These are phyloP conservation scores for Tolypocladium album DNA, from an alignment of 2,329 filamentous ascomycete genomes.

Conservation along the genomic window DNA sequence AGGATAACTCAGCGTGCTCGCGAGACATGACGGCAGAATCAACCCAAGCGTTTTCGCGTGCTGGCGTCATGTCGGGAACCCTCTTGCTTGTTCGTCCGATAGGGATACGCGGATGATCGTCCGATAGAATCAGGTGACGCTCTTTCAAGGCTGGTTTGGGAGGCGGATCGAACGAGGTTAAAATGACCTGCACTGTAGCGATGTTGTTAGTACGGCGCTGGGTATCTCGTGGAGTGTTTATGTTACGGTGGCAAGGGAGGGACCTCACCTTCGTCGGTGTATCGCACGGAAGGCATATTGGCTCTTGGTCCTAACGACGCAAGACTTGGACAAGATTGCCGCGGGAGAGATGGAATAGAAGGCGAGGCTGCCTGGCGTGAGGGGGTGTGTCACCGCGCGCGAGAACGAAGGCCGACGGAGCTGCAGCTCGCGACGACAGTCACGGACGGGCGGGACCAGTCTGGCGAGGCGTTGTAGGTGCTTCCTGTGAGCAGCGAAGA, in stretches of 20 bases:
- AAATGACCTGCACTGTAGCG: constrained; percentile 17
- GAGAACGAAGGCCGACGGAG: background rate
- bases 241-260: background rate
- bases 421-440: background rate
- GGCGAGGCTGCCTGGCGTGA: background rate
- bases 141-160: constrained; percentile 10
- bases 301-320: background rate
- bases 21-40: constrained; percentile 64
- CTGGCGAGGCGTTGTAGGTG: background rate
- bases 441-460: background rate
- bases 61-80: constrained; percentile 20
- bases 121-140: constrained; percentile 20
- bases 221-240: background rate
- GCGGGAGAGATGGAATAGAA: background rate
- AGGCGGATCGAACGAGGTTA: constrained; percentile 13
- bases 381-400: background rate
- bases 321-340: background rate
- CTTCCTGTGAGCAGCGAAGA: background rate
- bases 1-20: constrained; percentile 46
- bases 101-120: constrained; percentile 14
- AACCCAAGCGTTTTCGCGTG: constrained; percentile 51
- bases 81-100: constrained; percentile 36
- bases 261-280: background rate
- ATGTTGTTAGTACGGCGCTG: background rate
- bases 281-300: background rate